phyloP scores from a whole-genome alignment of 306 rosid genomes.

The Quercus variabilis region DNA sequence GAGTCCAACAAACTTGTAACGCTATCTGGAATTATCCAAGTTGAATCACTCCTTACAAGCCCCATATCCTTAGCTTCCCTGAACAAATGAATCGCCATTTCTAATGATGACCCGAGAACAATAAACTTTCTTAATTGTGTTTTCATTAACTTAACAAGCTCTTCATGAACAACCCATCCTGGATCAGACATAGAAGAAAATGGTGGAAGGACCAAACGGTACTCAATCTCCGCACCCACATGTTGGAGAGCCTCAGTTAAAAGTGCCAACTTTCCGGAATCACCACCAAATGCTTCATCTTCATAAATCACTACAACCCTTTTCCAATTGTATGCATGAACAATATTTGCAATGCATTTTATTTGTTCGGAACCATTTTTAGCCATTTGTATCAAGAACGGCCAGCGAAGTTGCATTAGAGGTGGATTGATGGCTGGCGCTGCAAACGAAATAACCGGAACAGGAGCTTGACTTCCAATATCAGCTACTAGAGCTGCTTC shows the following conservation, averaged over 20 bases:
- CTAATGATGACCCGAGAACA: conserved; percentile 51
- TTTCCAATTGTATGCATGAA: conserved; percentile 39
- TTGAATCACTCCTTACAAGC: conserved; percentile 46
- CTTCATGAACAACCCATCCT: conserved; percentile 28
- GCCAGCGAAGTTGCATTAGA: conserved; percentile 36
- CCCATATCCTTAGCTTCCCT: conserved; percentile 50
- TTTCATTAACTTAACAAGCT: conserved; percentile 31
- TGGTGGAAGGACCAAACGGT: conserved; percentile 58
- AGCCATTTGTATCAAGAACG: conserved; percentile 39
- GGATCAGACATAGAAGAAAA: conserved; percentile 36
- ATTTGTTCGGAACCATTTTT: conserved; percentile 27
- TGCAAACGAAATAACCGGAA: conserved; percentile 57
- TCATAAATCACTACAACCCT: conserved; percentile 49
- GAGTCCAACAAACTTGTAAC: conserved; percentile 44
- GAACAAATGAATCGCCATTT: conserved; percentile 48
- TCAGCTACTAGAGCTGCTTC: conserved; percentile 56
- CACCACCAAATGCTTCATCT: conserved; percentile 40
- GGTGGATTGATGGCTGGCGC: conserved; percentile 46
- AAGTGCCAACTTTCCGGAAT: conserved; percentile 40
- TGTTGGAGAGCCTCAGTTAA: conserved; percentile 61
- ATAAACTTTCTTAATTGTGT: conserved; percentile 52
- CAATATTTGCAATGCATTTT: conserved; percentile 49
- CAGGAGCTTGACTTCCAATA: conserved; percentile 34
- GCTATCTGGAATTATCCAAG: conserved; percentile 63
- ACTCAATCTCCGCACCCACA: conserved; percentile 45